Evolutionary conservation across 345 rosid genomes (phyloP).

Genomic region (Erodium maritimum): DNA sequence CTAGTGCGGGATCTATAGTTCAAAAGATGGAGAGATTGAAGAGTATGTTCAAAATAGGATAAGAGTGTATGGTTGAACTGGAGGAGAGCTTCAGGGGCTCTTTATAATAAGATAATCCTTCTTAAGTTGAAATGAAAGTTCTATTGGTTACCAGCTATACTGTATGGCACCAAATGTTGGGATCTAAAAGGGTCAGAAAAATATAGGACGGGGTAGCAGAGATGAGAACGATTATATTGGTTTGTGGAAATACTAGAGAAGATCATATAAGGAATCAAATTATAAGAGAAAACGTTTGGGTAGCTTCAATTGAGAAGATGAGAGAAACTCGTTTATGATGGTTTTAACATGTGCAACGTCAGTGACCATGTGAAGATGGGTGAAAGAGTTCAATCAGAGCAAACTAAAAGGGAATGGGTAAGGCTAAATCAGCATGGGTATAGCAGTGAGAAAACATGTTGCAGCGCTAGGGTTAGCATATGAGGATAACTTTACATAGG

Average conservation of each 20-base stretch:
- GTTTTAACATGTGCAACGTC: too few species aligned
- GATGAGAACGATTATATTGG: background rate
- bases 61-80: background rate
- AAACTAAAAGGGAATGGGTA: too few species aligned
- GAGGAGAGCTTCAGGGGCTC: background rate
- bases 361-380: too few species aligned
- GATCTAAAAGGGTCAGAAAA: background rate
- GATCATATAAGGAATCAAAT: too few species aligned
- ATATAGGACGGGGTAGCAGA: background rate
- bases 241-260: background rate
- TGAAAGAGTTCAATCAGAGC: too few species aligned
- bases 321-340: too few species aligned
- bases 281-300: background rate
- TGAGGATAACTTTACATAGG: too few species aligned
- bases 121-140: background rate
- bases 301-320: background rate
- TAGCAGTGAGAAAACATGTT: too few species aligned
- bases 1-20: background rate
- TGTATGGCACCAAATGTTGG: background rate
- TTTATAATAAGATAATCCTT: too few species aligned
- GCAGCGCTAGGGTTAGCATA: too few species aligned
- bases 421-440: too few species aligned
- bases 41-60: background rate
- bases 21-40: background rate
- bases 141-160: too few species aligned